Conservation (phyloP, 148 eudicot species). For the Fagopyrum tataricum region DNA sequence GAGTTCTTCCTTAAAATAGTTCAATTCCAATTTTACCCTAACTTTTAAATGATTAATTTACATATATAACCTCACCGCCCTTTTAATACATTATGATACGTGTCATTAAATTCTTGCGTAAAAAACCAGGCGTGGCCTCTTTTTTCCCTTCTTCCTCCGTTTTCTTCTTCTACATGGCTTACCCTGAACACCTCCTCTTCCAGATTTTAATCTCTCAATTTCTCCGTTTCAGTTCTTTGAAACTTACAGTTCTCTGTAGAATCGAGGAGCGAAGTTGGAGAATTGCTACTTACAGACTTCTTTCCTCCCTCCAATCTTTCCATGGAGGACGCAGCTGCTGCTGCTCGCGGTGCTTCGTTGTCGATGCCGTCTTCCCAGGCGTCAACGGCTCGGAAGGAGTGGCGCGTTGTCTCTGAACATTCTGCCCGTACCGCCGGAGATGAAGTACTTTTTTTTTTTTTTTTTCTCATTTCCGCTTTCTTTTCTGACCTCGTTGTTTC, state of each 20-base stretch:
- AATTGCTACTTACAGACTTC: background rate
- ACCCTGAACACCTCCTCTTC: too few relatives aligned
- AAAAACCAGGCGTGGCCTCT: too few relatives aligned
- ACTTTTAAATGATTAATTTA: too few relatives aligned
- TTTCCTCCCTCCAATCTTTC: background rate
- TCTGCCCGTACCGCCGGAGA: constrained; percentile 42
- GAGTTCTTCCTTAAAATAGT: too few relatives aligned
- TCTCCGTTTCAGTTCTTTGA: too few relatives aligned
- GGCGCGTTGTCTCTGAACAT: constrained; percentile 76
- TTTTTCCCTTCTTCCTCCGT: too few relatives aligned
- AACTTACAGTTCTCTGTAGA: background rate
- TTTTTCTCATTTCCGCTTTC: constrained; percentile 1
- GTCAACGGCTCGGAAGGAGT: constrained; percentile 59
- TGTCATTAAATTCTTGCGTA: too few relatives aligned
- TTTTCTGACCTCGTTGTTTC: background rate
- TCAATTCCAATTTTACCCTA: too few relatives aligned
- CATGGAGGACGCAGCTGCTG: constrained; percentile 65
- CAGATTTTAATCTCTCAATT: too few relatives aligned
- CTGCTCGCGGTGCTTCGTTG: constrained; percentile 46
- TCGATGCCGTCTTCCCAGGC: constrained; percentile 31
- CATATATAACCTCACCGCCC: too few relatives aligned
- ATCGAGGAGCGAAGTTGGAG: constrained; percentile 1
- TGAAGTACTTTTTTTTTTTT: constrained; percentile 55
- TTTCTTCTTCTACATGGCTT: too few relatives aligned
- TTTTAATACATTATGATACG: too few relatives aligned